Base-by-base conservation (phyloP, 1,284 basidiomycete genomes). In the Tylopilus orsonianus region DNA sequence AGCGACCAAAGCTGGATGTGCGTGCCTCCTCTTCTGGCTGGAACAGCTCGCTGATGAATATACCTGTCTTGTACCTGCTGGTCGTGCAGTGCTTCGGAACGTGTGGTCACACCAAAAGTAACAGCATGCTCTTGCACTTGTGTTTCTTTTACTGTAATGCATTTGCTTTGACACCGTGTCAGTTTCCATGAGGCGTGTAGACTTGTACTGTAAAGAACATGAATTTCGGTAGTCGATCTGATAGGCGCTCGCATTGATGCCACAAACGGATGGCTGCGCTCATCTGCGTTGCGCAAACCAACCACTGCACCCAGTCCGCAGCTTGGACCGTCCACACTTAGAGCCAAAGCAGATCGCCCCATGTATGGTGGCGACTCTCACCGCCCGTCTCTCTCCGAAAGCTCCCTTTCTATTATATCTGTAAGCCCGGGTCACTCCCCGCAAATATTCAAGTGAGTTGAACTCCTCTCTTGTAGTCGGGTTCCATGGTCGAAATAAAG, bases 1-100 rank as follows among this genome's bases (percentile, higher is more conserved):
- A 70, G 93, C 94, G 57, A 97, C 95, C 59, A 88, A 90, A 77
- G 92, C 89, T 60, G 96, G 96, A 63, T 75, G 95, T 98, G 74
- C 81, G 94, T 87, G 52, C 54, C 33, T 2, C 32, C 33, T 16
- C 61, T 18, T 39, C 14, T n/a, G 6, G 9, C 3, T 37, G 22
- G 33, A 30, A 18, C 4, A 8, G 7, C 2, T 24, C 48, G 29
- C 47, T 59, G 47, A 50, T 32, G 14, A 19, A 23, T 34, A 9
- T 45, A 24, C 38, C 55, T 26, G 54, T 41, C n/a, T 47, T 39
- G 39, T 27, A 40, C 20, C 10, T 48, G 37, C 22, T 47, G 33
- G 18, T 54, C 24, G 23, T 54, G 16, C 55, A 87, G 85, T 87
- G 65, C 81, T 87, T 63, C 79, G 83, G 61, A 86, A 86, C 61